Evolutionary conservation across 805 yeast species (phyloP).

Genomic region (Schwanniomyces vanrijiae): DNA sequence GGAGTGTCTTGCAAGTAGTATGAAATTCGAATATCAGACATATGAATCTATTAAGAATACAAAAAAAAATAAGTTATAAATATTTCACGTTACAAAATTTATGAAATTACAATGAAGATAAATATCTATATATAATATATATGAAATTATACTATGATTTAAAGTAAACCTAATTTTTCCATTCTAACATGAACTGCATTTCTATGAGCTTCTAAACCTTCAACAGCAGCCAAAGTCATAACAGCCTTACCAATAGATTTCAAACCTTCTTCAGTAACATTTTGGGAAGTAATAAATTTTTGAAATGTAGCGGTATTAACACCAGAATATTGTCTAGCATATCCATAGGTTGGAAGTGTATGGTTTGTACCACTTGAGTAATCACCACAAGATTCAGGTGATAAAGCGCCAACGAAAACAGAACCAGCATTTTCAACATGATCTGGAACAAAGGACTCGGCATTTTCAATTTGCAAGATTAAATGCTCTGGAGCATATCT

Average conservation of each 20-base stretch:
- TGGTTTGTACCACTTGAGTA: slow-evolving; percentile 98
- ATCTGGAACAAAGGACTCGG: slow-evolving; percentile 64
- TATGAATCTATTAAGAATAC: slow-evolving; percentile 18
- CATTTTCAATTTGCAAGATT: slow-evolving; percentile 84
- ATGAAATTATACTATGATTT: slow-evolving; percentile 2
- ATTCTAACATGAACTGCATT: slow-evolving; percentile 94
- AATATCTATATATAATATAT: not conserved
- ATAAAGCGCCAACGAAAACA: slow-evolving; percentile 92
- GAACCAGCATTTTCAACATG: slow-evolving; percentile 91
- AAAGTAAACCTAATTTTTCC: slow-evolving; percentile 68
- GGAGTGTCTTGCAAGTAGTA: slow-evolving; percentile 14
- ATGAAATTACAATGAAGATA: not conserved
- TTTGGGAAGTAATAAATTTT: slow-evolving; percentile 92
- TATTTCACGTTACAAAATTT: not conserved
- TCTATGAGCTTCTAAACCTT: slow-evolving; percentile 96
- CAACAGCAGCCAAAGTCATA: slow-evolving; percentile 92
- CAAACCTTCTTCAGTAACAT: slow-evolving; percentile 82
- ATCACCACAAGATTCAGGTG: slow-evolving; percentile 98
- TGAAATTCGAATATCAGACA: slow-evolving; percentile 24
- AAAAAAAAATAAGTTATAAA: not conserved
- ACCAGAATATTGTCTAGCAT: slow-evolving; percentile 96
- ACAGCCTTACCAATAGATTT: slow-evolving; percentile 92
- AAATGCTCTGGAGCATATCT: slow-evolving; percentile 97
- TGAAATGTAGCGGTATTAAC: slow-evolving; percentile 95
- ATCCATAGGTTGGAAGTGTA: slow-evolving; percentile 97